phyloP scores from a whole-genome alignment of 202 grass and related monocot species.

The Miscanthus sacchariflorus region DNA sequence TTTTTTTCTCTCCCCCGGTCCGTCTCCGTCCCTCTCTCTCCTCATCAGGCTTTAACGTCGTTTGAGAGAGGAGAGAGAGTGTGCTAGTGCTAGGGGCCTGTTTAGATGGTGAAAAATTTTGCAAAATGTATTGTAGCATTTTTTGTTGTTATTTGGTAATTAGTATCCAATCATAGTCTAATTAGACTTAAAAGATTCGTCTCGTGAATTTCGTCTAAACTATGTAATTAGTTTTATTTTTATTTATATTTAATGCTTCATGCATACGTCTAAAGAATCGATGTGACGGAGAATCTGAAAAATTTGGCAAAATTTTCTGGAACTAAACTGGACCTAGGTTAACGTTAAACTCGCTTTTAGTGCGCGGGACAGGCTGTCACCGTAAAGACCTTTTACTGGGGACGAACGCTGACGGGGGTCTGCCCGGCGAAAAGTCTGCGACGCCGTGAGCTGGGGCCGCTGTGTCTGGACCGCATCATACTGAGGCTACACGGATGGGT shows the following conservation, averaged over 20 bases:
- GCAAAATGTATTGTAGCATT: too few relatives aligned
- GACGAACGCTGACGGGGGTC: neutral
- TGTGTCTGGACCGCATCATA: neutral
- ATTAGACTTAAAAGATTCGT: too few relatives aligned
- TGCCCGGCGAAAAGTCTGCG: constrained; percentile 3
- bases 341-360: constrained; percentile 81
- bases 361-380: constrained; percentile 50
- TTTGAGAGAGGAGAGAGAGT: neutral
- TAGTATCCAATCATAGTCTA: too few relatives aligned
- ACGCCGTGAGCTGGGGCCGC: neutral
- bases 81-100: constrained; percentile 5
- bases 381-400: constrained; percentile 19
- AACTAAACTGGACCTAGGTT: constrained; percentile 9
- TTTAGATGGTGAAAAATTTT: too few relatives aligned
- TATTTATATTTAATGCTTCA: too few relatives aligned
- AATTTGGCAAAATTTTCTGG: too few relatives aligned
- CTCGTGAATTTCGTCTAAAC: too few relatives aligned
- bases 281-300: too few relatives aligned
- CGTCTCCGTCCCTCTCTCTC: neutral
- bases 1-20: neutral
- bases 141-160: too few relatives aligned
- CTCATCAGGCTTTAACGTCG: neutral
- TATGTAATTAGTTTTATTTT: too few relatives aligned
- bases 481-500: too few relatives aligned
- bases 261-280: too few relatives aligned